Evolutionary conservation across 1,139 yeast species (phyloP).

Genomic region (Yamadazyma epiphylla): DNA sequence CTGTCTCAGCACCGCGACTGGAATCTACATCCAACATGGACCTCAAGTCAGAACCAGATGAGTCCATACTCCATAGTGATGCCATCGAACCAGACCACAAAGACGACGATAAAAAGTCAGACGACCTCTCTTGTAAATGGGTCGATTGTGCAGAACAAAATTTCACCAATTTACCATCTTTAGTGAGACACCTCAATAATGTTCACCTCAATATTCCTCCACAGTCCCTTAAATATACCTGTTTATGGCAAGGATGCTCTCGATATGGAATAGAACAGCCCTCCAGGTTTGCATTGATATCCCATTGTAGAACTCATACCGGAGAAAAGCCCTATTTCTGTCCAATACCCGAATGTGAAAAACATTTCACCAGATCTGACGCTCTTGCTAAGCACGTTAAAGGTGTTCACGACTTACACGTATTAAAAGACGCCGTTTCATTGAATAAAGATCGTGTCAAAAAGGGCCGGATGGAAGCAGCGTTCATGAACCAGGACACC

Average conservation of each 20-base stretch:
- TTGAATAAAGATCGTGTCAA: slow-evolving; percentile 23
- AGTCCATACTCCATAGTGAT: slow-evolving; percentile 1
- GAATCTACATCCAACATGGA: slow-evolving; percentile 2
- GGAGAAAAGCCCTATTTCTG: slow-evolving; percentile 69
- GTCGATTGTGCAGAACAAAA: slow-evolving; percentile 21
- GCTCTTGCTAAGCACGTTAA: slow-evolving; percentile 63
- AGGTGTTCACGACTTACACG: slow-evolving; percentile 54
- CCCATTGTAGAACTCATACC: slow-evolving; percentile 64
- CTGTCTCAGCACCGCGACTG: no score
- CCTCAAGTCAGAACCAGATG: slow-evolving; percentile 1
- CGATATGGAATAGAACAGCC: slow-evolving; percentile 54
- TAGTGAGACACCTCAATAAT: slow-evolving; percentile 31
- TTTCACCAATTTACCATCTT: slow-evolving; percentile 19
- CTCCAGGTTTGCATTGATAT: slow-evolving; percentile 54
- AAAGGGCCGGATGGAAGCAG: slow-evolving; percentile 18
- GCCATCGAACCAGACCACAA: slow-evolving; percentile 4
- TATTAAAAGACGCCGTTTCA: slow-evolving; percentile 31
- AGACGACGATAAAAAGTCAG: slow-evolving; percentile 7
- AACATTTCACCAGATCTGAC: slow-evolving; percentile 56
- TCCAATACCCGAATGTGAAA: slow-evolving; percentile 65
- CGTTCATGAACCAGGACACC: slow-evolving; percentile 15
- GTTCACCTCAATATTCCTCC: slow-evolving; percentile 26
- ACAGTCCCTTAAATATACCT: slow-evolving; percentile 42
- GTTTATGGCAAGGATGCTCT: slow-evolving; percentile 63
- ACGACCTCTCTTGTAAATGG: slow-evolving; percentile 31